These are phyloP conservation scores for Aspergillus conjunctus DNA, from an alignment of 495 filamentous ascomycete genomes.

Conservation along the genomic window DNA sequence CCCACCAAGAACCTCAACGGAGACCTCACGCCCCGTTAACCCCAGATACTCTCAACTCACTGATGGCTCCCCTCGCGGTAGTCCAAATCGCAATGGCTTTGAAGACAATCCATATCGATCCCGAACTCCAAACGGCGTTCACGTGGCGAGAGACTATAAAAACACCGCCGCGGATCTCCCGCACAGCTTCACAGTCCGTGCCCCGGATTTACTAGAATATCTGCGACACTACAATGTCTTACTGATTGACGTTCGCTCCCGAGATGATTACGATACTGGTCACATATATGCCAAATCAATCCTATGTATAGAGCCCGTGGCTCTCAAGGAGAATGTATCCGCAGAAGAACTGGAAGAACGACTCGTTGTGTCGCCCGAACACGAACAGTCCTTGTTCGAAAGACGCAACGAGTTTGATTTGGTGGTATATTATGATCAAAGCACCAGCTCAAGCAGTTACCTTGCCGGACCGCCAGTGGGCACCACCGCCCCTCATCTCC, in stretches of 20 bases:
- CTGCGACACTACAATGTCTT: slow-evolving; percentile 67
- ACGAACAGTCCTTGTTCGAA: slow-evolving; percentile 74
- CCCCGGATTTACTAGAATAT: slow-evolving; percentile 65
- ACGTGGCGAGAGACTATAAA: slow-evolving; percentile 33
- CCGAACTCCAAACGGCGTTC: slow-evolving; percentile 45
- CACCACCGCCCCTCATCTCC: slow-evolving; percentile 59
- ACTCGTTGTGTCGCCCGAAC: slow-evolving; percentile 74
- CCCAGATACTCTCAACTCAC: slow-evolving; percentile 44
- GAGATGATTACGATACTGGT: slow-evolving; percentile 81
- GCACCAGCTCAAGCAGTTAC: slow-evolving; percentile 56
- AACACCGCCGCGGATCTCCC: slow-evolving; percentile 57
- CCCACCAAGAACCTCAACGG: slow-evolving; percentile 52
- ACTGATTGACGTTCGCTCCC: slow-evolving; percentile 81
- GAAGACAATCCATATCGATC: slow-evolving; percentile 50
- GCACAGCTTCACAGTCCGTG: slow-evolving; percentile 62
- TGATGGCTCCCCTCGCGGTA: slow-evolving; percentile 40
- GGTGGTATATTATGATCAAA: slow-evolving; percentile 87
- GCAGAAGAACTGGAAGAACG: slow-evolving; percentile 82
- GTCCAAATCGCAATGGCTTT: slow-evolving; percentile 37
- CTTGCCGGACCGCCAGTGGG: slow-evolving; percentile 49
- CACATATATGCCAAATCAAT: slow-evolving; percentile 81
- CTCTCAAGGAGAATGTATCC: slow-evolving; percentile 73
- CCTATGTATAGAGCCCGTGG: slow-evolving; percentile 89
- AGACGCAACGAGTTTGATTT: slow-evolving; percentile 78
- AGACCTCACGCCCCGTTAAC: slow-evolving; percentile 40